phyloP scores from a whole-genome alignment of 2,329 filamentous ascomycete genomes.

The Paraphoma sp. region DNA sequence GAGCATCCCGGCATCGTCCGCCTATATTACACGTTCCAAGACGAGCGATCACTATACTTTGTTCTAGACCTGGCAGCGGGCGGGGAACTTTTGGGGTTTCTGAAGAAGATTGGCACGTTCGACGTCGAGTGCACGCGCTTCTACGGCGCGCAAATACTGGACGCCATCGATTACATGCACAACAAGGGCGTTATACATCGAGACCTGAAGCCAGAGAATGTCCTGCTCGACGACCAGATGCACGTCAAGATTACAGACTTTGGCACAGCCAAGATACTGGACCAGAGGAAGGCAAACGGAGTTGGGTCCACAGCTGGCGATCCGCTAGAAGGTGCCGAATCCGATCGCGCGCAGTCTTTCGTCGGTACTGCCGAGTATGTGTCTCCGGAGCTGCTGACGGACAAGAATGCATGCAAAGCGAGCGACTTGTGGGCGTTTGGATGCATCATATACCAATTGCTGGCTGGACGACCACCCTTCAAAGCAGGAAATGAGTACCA shows the following conservation, averaged over 20 bases:
- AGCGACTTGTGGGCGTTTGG: constrained; percentile 99
- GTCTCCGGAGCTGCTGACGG: constrained; percentile 93
- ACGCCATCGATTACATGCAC: constrained; percentile 98
- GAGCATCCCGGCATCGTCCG: constrained; percentile 97
- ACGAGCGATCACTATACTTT: constrained; percentile 95
- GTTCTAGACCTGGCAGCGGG: constrained; percentile 92
- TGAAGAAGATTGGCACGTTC: constrained; percentile 95
- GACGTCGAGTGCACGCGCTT: constrained; percentile 94
- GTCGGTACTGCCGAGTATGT: constrained; percentile 98
- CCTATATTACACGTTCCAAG: constrained; percentile 98
- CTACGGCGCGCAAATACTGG: constrained; percentile 94
- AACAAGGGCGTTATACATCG: constrained; percentile 93
- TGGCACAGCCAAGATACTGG: constrained; percentile 93
- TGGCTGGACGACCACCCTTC: constrained; percentile 96
- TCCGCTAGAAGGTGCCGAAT: constrained; percentile 64
- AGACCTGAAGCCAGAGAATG: constrained; percentile 96
- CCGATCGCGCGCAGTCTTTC: constrained; percentile 86
- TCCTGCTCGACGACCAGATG: constrained; percentile 93
- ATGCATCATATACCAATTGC: constrained; percentile 94
- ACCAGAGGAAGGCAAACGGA: constrained; percentile 55
- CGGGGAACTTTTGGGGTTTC: constrained; percentile 86
- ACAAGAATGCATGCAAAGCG: constrained; percentile 96
- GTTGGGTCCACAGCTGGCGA: constrained; percentile 52
- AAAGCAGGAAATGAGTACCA: constrained; percentile 95
- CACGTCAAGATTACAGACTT: constrained; percentile 99